Evolutionary conservation across 2,329 filamentous ascomycete species (phyloP), one percentile per base, ranked within the genome.

Genomic region (Hypomyces rosellus): DNA sequence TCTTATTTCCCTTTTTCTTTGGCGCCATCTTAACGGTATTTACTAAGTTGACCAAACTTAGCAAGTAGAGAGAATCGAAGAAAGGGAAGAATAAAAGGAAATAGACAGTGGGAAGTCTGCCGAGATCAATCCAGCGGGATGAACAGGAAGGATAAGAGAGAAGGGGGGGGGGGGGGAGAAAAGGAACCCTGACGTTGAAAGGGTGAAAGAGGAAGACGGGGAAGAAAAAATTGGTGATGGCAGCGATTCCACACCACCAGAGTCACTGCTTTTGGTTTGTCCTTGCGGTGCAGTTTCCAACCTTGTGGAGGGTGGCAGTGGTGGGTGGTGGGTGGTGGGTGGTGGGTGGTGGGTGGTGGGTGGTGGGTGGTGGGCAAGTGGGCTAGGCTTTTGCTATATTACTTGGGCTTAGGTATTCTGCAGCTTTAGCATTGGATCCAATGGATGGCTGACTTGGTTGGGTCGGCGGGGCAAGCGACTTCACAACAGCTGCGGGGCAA

Each of bases 1-100:
- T 85, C 78, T 92, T 95, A 68, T 85, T 86, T 61, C 74, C 76
- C 81, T 96, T 96, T 80, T 93, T 95, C 77, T 96, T 96, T 55
- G 91, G 91, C 65, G 91, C 75, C 92, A 96, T 97, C 54, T 70
- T 76, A 69, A 54, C 15, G 18, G 15, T 41, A 18, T 50, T 50
- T 34, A 36, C 38, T 41, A 3, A 20, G 38, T 13, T 22, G 38
- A 20, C 38, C 38, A 16, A 16, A 8, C 20, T 33, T 12, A 33
- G n/a, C n/a, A 4, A n/a, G 15, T 34, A 33, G 33, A 30, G 25
- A 44, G 14, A 34, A 38, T 38, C 36, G 36, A 38, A 38, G 36
- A 38, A 16, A 38, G 36, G 37, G 37, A 39, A 39, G 9, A 39
- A 39, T n/a, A 38, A 38, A 38, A 38, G 36, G 13, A n/a, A 38